Base-by-base conservation (phyloP, 1,139 yeast genomes). In the Magnusiomyces tetraspermus region DNA sequence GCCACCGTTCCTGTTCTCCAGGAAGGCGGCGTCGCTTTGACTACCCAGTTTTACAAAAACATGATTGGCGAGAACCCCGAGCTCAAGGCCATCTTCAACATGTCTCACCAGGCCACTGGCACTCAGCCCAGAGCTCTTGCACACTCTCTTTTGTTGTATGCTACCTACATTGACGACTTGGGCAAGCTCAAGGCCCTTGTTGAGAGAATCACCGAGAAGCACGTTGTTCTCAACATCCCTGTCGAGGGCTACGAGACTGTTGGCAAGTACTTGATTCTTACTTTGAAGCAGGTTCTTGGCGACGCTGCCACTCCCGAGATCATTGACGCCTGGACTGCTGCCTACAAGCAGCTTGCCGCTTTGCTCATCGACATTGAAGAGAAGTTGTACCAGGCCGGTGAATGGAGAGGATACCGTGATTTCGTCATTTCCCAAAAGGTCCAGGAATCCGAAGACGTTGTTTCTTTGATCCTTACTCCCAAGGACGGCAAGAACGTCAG, bases 201-300 rank as follows among this genome's bases (percentile, higher is more conserved):
- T 15, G 70, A 75, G 50, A 80, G 79, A 58, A 80, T 83, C 61
- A 84, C 79, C 40, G 74, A 73, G 57, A 83, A 82, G 66, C 89
- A 83, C 59, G 82, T 80, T 57, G 85, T 86, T 48, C 69, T 83
- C 55, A 79, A 77, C 61, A 75, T 83, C 46, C 66, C 68, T 54
- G 79, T 88, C 2, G 83, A 78, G 53, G 86, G 82, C 55, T 83
- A 83, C 60, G 79, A 82, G 19, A 73, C 80, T 57, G 88, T 83
- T 41, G 89, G 88, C 36, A 64, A 67, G 45, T 74, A 76, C 59
- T 68, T 83, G 37, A 65, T 83, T 46, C 71, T 69, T 30, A 79
- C 87, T 22, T 76, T 83, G 69, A 65, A 68, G 50, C 75, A 76
- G 54, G 74, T 80, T 48, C 69, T 83, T 44, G 88, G 88, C 11